Conservation (phyloP, 768 basidiomycete genomes). For the Psilocybe cyanescens region DNA sequence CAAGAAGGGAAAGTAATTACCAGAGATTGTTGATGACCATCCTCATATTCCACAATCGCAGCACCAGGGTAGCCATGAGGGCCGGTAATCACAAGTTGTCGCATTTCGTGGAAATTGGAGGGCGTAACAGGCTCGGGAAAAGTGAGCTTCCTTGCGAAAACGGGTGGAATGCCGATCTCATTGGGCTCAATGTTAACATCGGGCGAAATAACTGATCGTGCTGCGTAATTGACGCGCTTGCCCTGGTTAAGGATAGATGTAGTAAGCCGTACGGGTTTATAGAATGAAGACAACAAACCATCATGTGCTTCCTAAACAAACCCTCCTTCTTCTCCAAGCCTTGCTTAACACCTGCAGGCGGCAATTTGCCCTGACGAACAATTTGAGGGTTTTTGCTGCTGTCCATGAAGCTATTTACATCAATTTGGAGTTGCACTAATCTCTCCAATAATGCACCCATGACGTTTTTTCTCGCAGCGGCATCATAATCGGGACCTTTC, state of each 20-base stretch:
- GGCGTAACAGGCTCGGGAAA: constrained; percentile 97
- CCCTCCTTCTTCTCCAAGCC: constrained; percentile 98
- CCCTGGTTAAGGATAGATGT: constrained; percentile 54
- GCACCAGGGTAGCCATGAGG: constrained; percentile 91
- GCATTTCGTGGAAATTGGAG: constrained; percentile 86
- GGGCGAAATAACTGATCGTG: constrained; percentile 99
- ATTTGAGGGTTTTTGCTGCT: constrained; percentile 91
- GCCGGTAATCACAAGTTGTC: constrained; percentile 90
- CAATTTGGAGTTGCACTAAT: constrained; percentile 87
- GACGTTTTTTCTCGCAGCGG: constrained; percentile 52
- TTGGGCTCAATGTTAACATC: constrained; percentile 99
- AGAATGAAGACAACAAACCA: constrained; percentile 58
- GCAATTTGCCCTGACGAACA: constrained; percentile 86
- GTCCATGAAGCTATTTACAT: constrained; percentile 97
- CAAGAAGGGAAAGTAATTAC: constrained; percentile 40
- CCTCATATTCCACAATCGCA: constrained; percentile 93
- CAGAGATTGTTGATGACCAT: constrained; percentile 85
- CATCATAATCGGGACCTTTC: constrained; percentile 60
- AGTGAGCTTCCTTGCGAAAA: constrained; percentile 95
- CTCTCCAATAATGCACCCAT: constrained; percentile 76
- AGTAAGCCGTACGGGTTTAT: background rate
- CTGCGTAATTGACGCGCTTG: constrained; percentile 99
- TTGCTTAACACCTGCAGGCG: constrained; percentile 95
- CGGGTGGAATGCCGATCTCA: constrained; percentile 97
- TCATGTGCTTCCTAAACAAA: constrained; percentile 98